Percentiles rank a stretch among this genome's conserved stretches.
Conservation (phyloP, 2,329 filamentous ascomycete genomes). For the Catunica adiposa region DNA sequence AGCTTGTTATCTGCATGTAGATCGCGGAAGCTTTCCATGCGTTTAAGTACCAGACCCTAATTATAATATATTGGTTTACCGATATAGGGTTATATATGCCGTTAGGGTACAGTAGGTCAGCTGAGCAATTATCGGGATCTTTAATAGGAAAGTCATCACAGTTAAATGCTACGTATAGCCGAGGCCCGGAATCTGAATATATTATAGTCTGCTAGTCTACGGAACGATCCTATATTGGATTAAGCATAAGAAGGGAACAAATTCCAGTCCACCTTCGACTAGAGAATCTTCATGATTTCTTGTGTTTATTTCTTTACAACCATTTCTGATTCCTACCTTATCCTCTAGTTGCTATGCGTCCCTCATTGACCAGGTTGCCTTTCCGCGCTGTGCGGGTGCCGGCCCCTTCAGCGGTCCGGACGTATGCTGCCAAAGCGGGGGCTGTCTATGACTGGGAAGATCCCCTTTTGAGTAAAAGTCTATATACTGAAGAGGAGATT, state of each 20-base stretch:
- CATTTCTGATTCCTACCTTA: neutral
- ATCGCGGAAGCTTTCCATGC: neutral
- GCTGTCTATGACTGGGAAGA: conserved; percentile 74
- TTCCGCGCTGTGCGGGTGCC: neutral
- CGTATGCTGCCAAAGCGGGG: neutral
- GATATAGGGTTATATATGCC: neutral
- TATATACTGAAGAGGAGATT: conserved; percentile 79
- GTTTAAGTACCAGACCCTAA: neutral
- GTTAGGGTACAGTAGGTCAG: neutral
- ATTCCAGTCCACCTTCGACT: neutral
- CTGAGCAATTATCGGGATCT: neutral
- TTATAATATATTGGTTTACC: neutral
- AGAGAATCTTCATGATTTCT: neutral
- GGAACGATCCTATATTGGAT: neutral
- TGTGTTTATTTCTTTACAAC: neutral
- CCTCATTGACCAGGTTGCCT: neutral
- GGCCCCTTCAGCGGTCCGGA: neutral
- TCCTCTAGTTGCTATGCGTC: neutral
- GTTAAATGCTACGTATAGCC: neutral
- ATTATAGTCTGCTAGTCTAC: neutral
- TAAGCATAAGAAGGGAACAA: neutral
- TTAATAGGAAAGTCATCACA: neutral
- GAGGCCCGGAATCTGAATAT: neutral
- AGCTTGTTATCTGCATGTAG: neutral
- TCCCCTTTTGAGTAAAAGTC: conserved; percentile 54